A percentile compares a stretch with the other conserved stretches of the same genome.
phyloP scores from a whole-genome alignment of 2,329 filamentous ascomycete species.

The Venturia pyrina region DNA sequence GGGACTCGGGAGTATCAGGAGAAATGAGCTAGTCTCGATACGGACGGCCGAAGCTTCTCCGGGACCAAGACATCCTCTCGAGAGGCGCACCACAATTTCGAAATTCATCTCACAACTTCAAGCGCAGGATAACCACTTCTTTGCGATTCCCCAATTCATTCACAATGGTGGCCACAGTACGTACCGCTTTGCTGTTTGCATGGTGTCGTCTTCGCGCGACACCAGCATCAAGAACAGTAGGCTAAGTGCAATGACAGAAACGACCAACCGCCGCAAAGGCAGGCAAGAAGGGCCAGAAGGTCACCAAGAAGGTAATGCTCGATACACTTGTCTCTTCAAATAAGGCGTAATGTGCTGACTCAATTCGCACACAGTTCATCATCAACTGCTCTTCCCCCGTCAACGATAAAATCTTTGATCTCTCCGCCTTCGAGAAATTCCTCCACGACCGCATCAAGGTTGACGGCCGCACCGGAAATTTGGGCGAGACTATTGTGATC shows the following conservation, averaged over 20 bases:
- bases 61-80: neutral
- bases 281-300: constrained; percentile 51
- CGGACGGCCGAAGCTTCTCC: neutral
- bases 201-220: constrained; percentile 2
- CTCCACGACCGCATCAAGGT: constrained; percentile 99
- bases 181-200: constrained; percentile 88
- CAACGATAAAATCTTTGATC: constrained; percentile 99
- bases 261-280: constrained; percentile 35
- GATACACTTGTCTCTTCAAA: constrained; percentile 9
- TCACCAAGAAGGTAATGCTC: constrained; percentile 67
- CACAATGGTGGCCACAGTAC: constrained; percentile 56
- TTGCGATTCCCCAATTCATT: constrained; percentile 49
- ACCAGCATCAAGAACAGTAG: constrained; percentile 68
- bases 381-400: constrained; percentile 99
- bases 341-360: constrained; percentile 13
- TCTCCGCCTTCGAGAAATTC: constrained; percentile 99
- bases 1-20: no score
- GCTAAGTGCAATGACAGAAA: constrained; percentile 63
- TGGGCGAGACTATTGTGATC: constrained; percentile 87
- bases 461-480: constrained; percentile 94
- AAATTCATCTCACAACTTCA: constrained; percentile 12
- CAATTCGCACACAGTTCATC: constrained; percentile 60
- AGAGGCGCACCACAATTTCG: neutral
- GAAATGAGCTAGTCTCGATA: no score
- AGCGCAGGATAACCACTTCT: constrained; percentile 88